These are phyloP conservation scores for Termitomyces sp. DNA, from an alignment of 768 basidiomycete species.

Conservation along the genomic window DNA sequence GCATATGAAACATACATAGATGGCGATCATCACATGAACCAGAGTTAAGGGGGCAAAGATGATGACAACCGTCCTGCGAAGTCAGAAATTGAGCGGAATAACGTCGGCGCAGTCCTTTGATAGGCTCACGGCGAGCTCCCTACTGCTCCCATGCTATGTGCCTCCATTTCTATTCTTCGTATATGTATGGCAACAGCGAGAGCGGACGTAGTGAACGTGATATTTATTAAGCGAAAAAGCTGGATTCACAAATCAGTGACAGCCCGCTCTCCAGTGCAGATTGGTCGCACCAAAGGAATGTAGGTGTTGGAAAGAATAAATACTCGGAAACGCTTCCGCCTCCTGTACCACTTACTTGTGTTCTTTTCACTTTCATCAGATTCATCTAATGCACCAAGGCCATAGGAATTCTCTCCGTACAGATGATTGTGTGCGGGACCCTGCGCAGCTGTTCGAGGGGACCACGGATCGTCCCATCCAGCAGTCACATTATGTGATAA, in stretches of 20 bases:
- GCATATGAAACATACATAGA: constrained; percentile 57
- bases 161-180: constrained; percentile 46
- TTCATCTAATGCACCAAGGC: constrained; percentile 20
- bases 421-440: constrained; percentile 27
- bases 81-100: neutral
- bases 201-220: constrained; percentile 74
- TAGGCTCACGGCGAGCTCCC: constrained; percentile 74
- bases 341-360: constrained; percentile 23
- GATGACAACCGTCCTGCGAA: constrained; percentile 68
- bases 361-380: constrained; percentile 20
- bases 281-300: constrained; percentile 61
- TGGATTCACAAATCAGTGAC: constrained; percentile 20
- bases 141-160: constrained; percentile 58
- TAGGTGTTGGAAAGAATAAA: constrained; percentile 74
- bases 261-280: constrained; percentile 2
- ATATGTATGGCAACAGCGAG: constrained; percentile 78
- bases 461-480: constrained; percentile 67
- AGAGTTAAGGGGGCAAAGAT: constrained; percentile 82
- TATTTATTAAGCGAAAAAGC: constrained; percentile 83
- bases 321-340: constrained; percentile 45
- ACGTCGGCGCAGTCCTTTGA: neutral
- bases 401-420: constrained; percentile 20
- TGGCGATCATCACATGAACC: constrained; percentile 77
- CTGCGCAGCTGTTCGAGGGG: constrained; percentile 36
- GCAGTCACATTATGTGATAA: constrained; percentile 51